A percentile compares a stretch with the other conserved stretches of the same genome.
These are phyloP conservation scores for Citrus sp. DNA, from an alignment of 345 rosid species.

Conservation along the genomic window DNA sequence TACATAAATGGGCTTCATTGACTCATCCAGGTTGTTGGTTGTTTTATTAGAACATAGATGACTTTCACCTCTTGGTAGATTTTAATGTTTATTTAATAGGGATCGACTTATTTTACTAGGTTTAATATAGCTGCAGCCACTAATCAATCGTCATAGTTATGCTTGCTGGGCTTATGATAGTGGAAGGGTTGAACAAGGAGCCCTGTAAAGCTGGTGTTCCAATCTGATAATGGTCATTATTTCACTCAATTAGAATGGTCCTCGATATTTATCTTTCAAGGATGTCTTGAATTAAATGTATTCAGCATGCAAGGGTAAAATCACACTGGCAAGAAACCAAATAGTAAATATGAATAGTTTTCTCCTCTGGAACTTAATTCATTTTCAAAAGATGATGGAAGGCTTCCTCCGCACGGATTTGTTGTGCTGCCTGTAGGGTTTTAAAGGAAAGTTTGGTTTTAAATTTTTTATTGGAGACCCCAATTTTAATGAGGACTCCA, in stretches of 20 bases:
- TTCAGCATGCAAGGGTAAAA: not conserved
- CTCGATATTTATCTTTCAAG: no score
- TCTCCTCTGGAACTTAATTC: not conserved
- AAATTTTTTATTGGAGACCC: no score
- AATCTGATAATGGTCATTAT: no score
- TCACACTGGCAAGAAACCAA: not conserved
- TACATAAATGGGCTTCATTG: not conserved
- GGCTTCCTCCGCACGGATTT: fast-evolving
- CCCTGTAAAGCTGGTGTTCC: no score
- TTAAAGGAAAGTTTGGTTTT: no score
- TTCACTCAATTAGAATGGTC: no score
- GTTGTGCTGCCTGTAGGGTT: not conserved
- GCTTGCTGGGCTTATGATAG: not conserved
- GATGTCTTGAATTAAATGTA: no score
- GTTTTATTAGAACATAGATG: not conserved
- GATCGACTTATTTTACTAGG: not conserved
- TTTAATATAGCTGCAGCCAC: not conserved
- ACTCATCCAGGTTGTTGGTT: not conserved
- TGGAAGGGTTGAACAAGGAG: no score
- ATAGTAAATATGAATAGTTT: not conserved
- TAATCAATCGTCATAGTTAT: not conserved
- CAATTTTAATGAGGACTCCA: not conserved
- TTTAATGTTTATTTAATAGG: not conserved
- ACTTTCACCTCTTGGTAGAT: not conserved
- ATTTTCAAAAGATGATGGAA: not conserved